A percentile compares a stretch with the other conserved stretches of the same genome.
phyloP scores from a whole-genome alignment of 805 yeast genomes.

The Starmerella riodocensis region DNA sequence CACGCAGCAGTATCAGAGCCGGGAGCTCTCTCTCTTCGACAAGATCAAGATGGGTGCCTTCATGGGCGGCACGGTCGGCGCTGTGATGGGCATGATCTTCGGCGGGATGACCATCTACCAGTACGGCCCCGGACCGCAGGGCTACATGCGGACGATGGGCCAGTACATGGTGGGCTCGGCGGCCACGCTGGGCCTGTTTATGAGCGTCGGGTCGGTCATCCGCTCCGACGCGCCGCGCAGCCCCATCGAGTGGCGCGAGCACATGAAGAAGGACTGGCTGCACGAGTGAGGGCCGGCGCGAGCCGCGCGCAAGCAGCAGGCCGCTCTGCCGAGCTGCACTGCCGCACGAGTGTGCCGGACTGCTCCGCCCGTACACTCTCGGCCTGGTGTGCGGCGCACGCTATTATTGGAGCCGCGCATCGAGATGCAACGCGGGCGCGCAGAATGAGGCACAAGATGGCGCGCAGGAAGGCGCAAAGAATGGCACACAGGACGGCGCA shows the following conservation, averaged over 20 bases:
- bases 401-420: no score
- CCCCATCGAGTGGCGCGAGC: conserved; percentile 15
- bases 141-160: conserved; percentile 90
- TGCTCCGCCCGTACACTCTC: no score
- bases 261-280: conserved; percentile 1
- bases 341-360: no score
- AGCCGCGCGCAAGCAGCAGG: no score
- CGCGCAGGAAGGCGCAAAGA: no score
- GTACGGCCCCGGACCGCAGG: conserved; percentile 97
- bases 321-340: no score
- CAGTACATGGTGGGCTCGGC: conserved; percentile 95
- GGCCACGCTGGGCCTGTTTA: conserved; percentile 88
- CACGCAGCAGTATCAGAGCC: conserved; percentile 21
- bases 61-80: conserved; percentile 91
- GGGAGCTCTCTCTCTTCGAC: conserved; percentile 70
- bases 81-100: conserved; percentile 84
- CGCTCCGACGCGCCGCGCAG: conserved; percentile 25
- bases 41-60: conserved; percentile 97
- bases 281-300: not conserved
- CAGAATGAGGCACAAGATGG: no score
- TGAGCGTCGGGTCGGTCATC: conserved; percentile 79
- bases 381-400: no score
- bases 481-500: no score
- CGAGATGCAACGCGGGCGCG: no score
- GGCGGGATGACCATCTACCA: conserved; percentile 86